phyloP scores from a whole-genome alignment of 768 basidiomycete species.

The Collybia sordida region DNA sequence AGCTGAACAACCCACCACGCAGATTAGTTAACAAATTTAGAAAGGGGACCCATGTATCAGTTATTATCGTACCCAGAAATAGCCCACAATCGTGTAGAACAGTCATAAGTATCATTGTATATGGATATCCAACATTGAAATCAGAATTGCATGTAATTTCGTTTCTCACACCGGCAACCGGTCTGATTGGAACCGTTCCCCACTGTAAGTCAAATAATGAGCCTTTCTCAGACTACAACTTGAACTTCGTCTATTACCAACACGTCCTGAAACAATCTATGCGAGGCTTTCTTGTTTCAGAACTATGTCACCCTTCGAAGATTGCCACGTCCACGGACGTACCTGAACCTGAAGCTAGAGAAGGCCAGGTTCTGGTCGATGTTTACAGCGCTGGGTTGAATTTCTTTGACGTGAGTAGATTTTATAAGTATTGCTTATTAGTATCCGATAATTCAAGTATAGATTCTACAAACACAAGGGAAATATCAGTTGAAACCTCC shows the following conservation, averaged over 20 bases:
- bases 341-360: slow-evolving; percentile 53
- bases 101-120: slow-evolving; percentile 18
- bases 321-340: slow-evolving; percentile 52
- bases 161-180: too few species aligned
- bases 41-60: slow-evolving; percentile 5
- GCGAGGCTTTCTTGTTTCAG: slow-evolving; percentile 76
- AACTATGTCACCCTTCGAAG: slow-evolving; percentile 68
- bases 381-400: slow-evolving; percentile 76
- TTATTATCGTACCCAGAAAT: slow-evolving; percentile 4
- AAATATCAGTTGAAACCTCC: slow-evolving; percentile 86
- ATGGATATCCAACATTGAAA: slow-evolving; percentile 14
- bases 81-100: slow-evolving; percentile 13
- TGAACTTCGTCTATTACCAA: neutral
- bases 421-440: neutral
- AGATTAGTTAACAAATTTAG: neutral
- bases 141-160: too few species aligned
- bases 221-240: neutral
- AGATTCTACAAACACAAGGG: slow-evolving; percentile 87
- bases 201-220: too few species aligned
- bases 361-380: slow-evolving; percentile 68
- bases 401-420: slow-evolving; percentile 62
- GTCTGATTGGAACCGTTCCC: neutral
- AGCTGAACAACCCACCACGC: slow-evolving; percentile 25
- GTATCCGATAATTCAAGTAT: slow-evolving; percentile 11
- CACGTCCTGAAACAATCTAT: slow-evolving; percentile 44